phyloP scores from a whole-genome alignment of 108 stramenopile species.

The Cylindrotheca closterium region DNA sequence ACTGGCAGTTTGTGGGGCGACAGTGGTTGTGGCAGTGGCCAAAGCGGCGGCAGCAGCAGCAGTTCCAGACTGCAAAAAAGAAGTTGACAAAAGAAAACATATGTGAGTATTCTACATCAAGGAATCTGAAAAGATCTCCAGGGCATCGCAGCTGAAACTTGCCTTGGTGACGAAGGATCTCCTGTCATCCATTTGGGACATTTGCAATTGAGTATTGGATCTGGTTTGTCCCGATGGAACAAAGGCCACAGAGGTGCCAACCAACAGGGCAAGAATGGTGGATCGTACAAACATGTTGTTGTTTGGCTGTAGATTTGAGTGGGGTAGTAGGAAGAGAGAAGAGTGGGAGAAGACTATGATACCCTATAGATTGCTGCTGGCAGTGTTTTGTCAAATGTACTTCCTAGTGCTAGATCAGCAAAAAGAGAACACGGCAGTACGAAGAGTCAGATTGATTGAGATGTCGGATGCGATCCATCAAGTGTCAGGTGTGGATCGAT shows the following conservation, averaged over 20 bases:
- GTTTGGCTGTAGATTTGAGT: neutral
- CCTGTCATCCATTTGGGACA: slow-evolving; percentile 41
- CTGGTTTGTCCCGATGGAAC: slow-evolving; percentile 8
- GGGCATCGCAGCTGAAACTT: slow-evolving; percentile 2
- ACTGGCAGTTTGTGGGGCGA: slow-evolving; percentile 43
- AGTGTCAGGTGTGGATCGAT: too few relatives aligned
- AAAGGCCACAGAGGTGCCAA: slow-evolving; percentile 22
- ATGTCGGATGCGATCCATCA: too few relatives aligned
- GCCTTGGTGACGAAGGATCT: slow-evolving; percentile 71
- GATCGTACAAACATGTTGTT: slow-evolving; percentile 21
- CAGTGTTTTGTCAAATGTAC: too few relatives aligned
- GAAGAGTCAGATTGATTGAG: too few relatives aligned
- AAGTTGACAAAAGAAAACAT: slow-evolving; percentile 1
- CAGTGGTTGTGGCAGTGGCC: slow-evolving; percentile 31
- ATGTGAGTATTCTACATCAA: neutral
- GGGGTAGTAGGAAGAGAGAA: neutral
- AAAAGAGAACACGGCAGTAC: too few relatives aligned
- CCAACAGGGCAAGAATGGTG: slow-evolving; percentile 9
- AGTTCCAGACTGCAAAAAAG: slow-evolving; percentile 37
- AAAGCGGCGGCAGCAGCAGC: slow-evolving; percentile 47
- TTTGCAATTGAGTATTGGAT: neutral
- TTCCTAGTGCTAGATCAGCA: too few relatives aligned
- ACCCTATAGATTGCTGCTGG: too few relatives aligned
- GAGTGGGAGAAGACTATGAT: too few relatives aligned
- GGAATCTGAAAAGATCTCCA: neutral